These are phyloP conservation scores for Pythium rhizo-oryzae DNA, from an alignment of 352 stramenopile genomes.

Conservation along the genomic window DNA sequence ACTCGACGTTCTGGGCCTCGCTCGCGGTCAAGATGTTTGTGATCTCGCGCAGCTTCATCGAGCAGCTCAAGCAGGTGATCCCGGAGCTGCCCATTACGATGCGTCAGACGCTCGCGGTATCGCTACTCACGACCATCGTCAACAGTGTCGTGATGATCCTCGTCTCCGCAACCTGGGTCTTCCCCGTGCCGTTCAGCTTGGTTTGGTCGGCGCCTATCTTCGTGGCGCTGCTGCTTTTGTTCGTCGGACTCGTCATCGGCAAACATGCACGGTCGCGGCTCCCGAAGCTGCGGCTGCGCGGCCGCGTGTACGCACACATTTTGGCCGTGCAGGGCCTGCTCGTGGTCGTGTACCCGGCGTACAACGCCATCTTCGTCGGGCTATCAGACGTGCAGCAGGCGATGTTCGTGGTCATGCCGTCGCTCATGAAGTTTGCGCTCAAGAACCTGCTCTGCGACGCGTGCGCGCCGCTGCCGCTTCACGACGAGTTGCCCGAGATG, in stretches of 20 bases:
- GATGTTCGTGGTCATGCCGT: constrained; percentile 26
- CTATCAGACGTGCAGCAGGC: constrained; percentile 23
- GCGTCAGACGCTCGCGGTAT: constrained; percentile 14
- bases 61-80: constrained; percentile 29
- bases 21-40: constrained; percentile 13
- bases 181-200: constrained; percentile 28
- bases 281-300: constrained; percentile 4
- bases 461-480: constrained; percentile 23
- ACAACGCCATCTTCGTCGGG: constrained; percentile 28
- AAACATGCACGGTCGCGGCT: constrained; percentile 3
- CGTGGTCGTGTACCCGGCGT: constrained; percentile 23
- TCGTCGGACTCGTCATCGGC: constrained; percentile 20
- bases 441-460: constrained; percentile 28
- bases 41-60: constrained; percentile 23
- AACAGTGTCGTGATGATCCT: neutral
- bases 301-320: constrained; percentile 17
- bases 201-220: constrained; percentile 24
- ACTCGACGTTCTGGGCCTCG: constrained; percentile 20
- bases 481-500: constrained; percentile 39
- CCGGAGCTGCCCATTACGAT: constrained; percentile 23
- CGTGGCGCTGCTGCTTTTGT: constrained; percentile 4
- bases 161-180: constrained; percentile 16
- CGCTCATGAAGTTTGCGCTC: constrained; percentile 29
- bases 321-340: constrained; percentile 19
- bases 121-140: constrained; percentile 8